Base-by-base conservation (phyloP, 192 early-diverging fungal genomes). In the Piromyces finnis region DNA sequence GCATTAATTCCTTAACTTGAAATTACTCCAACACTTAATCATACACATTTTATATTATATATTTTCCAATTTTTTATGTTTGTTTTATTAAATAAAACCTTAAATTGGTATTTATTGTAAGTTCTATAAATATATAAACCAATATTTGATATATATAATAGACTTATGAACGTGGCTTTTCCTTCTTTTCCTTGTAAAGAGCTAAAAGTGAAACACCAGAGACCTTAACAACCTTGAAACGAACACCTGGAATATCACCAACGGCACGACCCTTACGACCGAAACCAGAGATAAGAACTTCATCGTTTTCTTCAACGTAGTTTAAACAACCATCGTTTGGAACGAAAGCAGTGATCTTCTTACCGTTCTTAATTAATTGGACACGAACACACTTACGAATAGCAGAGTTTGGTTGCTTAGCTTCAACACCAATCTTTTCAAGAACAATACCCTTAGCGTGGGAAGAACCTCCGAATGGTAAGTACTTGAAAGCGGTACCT, bases 381-480 rank as follows among this genome's bases (percentile, higher is more conserved):
- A 96, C 97, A 95, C 98, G 96, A 83, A 99, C 96, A 91, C 97
- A 98, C 92, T 99, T 99, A 90, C 98, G 95, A 93, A 99, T 99
- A 83, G 98, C 98, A 90, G 98, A 99, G 94, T 99, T 99, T 87
- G 98, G 98, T 89, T 99, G 98, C 90, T 99, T 99, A 87, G 98
- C 96, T 92, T 99, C 98, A 86, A 99, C 95, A 94, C 97, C 98
- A 88, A 99, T 98, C 93, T 99, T 99, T 92, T 99, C 98, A 83
- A 99, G 92, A 82, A 98, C 96, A 86, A 99, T 99, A 83, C 98
- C 98, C 95, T 99, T 99, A 88, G 98, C 98, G 90, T 99, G 98
- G 80, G 98, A 99, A 80, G 98, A 94, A 81, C 97, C 98, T 90
- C 95, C 96, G 91, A 99, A 99, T 59, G 98, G 98, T 84, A 95